A percentile compares a stretch with the other conserved stretches of the same genome.
These are phyloP conservation scores for Coniophora puteana DNA, from an alignment of 1,284 basidiomycete genomes.

Conservation along the genomic window DNA sequence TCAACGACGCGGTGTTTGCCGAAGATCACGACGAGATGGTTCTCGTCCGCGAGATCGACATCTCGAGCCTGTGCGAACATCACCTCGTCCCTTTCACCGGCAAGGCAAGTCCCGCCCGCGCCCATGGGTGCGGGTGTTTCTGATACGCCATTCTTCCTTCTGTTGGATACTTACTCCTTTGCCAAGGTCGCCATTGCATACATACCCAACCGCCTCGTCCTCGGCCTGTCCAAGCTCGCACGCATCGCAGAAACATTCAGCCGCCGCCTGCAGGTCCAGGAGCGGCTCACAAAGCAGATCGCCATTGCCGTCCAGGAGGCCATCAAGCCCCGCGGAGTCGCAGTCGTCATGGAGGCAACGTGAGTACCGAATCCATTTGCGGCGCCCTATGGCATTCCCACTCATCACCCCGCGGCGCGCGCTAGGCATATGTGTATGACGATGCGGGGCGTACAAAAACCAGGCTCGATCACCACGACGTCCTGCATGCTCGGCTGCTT, in stretches of 20 bases:
- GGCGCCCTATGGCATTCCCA: slow-evolving; percentile 7
- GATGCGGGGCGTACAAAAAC: slow-evolving; percentile 99
- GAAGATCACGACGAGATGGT: slow-evolving; percentile 99
- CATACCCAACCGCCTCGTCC: slow-evolving; percentile 93
- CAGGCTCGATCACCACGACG: slow-evolving; percentile 92
- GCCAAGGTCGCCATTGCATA: slow-evolving; percentile 85
- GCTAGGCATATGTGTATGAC: slow-evolving; percentile 98
- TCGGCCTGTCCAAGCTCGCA: slow-evolving; percentile 97
- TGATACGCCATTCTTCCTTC: slow-evolving; percentile 14
- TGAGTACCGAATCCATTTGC: slow-evolving; percentile 50
- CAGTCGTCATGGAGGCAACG: slow-evolving; percentile 98
- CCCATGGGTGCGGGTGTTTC: slow-evolving; percentile 11
- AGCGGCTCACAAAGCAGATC: slow-evolving; percentile 96
- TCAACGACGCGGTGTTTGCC: slow-evolving; percentile 97
- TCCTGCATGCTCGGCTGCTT: slow-evolving; percentile 99
- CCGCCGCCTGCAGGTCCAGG: slow-evolving; percentile 94
- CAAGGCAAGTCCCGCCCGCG: slow-evolving; percentile 61
- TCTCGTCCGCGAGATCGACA: slow-evolving; percentile 95
- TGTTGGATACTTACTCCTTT: slow-evolving; percentile 19
- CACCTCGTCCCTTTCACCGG: slow-evolving; percentile 98
- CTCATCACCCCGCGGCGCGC: slow-evolving; percentile 15
- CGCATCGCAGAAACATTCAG: slow-evolving; percentile 98
- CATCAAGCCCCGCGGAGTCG: slow-evolving; percentile 96
- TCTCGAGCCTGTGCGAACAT: slow-evolving; percentile 97
- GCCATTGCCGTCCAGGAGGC: slow-evolving; percentile 97